Percentiles rank a stretch among this genome's conserved stretches.
These are phyloP conservation scores for Rubroboletus satanas DNA, from an alignment of 768 basidiomycete genomes.

Conservation along the genomic window DNA sequence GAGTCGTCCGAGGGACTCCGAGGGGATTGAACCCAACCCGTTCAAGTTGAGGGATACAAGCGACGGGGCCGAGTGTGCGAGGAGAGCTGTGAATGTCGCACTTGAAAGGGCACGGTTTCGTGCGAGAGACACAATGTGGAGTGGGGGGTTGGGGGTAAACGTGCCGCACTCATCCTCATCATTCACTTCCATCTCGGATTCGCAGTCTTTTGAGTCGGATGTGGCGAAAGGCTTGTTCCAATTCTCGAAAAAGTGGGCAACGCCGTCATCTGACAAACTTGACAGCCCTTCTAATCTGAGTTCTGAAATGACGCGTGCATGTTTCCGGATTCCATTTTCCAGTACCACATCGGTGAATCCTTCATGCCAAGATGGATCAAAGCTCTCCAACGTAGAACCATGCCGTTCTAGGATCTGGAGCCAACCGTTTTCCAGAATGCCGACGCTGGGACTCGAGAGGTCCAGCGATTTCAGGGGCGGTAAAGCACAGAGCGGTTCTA, in stretches of 20 bases:
- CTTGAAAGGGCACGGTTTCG: constrained; percentile 55
- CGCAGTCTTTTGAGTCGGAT: constrained; percentile 7
- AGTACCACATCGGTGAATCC: constrained; percentile 61
- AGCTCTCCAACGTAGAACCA: constrained; percentile 51
- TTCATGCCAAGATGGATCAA: constrained; percentile 71
- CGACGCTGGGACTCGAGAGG: constrained; percentile 57
- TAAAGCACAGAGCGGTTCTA: constrained; percentile 43
- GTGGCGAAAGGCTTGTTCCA: constrained; percentile 37
- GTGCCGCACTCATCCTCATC: background rate
- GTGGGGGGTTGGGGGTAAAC: constrained; percentile 39
- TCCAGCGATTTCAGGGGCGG: constrained; percentile 57
- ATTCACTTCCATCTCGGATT: constrained; percentile 22
- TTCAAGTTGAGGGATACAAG: constrained; percentile 70
- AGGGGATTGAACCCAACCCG: constrained; percentile 63
- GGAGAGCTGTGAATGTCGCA: constrained; percentile 55
- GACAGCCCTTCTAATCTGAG: constrained; percentile 56
- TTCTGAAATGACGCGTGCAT: constrained; percentile 44
- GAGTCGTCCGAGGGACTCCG: constrained; percentile 41
- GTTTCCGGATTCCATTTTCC: constrained; percentile 50
- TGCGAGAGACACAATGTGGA: constrained; percentile 55
- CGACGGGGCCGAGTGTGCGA: constrained; percentile 59
- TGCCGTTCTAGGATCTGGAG: constrained; percentile 51
- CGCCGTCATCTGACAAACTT: constrained; percentile 65
- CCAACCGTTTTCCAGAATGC: constrained; percentile 53
- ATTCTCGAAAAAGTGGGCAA: constrained; percentile 61